Base-by-base conservation (phyloP, 148 eudicot species). In the Dianthus caryophyllus region DNA sequence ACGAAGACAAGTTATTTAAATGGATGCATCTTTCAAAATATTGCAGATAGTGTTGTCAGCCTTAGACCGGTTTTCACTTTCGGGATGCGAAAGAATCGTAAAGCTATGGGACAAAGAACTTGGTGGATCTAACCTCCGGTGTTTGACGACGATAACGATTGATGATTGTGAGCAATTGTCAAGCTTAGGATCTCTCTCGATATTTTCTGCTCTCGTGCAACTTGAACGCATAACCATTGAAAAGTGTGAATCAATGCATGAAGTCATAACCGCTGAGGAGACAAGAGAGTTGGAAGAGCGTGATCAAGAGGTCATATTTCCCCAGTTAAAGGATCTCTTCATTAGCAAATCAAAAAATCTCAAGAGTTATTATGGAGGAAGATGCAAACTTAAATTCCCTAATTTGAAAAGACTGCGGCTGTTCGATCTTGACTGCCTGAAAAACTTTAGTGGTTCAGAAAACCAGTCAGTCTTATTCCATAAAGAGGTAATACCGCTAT, bases 31-130 rank as follows among this genome's bases (percentile, higher is more conserved):
- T n/a, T n/a, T n/a, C n/a, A n/a, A n/a, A n/a, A n/a, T n/a, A n/a
- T n/a, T n/a, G n/a, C n/a, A n/a, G n/a, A n/a, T n/a, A n/a, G n/a
- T n/a, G n/a, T n/a, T n/a, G n/a, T n/a, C n/a, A n/a, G n/a, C 25
- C 7, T 10, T 69, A n/a, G 43, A 69, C 21, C 12, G 15, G 5
- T 21, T 69, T 24, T 14, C 13, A 14, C 27, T 66, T 29, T 3
- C 0, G 0, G 14, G 9, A 0, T 16, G 30, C 36, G 2, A 22
- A 0, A 3, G 8, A 2, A 14, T 67, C 6, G 51, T 67, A 16
- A 54, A 67, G 18, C n/a, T 67, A 24, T 67, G 71, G 71, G 29
- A 38, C 4, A 61, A 38, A 15, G 27, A 61, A 61, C n/a, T 20
- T 21, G 8, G 26, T n/a, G n/a, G n/a, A n/a, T n/a, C n/a, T n/a